These are phyloP conservation scores for Chlorella sp. DNA, from an alignment of 139 green algal genomes.

Conservation along the genomic window DNA sequence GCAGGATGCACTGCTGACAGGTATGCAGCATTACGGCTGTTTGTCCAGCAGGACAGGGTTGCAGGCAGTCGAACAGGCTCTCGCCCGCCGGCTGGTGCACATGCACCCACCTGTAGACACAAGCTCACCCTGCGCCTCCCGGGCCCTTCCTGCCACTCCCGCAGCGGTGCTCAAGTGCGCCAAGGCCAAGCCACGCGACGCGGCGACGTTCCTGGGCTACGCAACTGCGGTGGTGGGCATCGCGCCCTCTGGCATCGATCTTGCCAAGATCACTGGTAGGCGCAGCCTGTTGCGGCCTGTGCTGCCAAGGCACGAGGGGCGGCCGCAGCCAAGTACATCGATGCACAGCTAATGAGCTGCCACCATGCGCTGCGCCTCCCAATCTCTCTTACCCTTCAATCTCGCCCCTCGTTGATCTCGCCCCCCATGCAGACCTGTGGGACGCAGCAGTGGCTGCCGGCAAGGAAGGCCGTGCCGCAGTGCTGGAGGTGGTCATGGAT, in stretches of 20 bases:
- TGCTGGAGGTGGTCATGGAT: conserved; percentile 54
- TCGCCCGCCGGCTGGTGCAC: not conserved
- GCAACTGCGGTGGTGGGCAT: conserved; percentile 63
- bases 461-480: conserved; percentile 37
- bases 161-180: conserved; percentile 55
- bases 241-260: conserved; percentile 50
- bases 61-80: too few species aligned
- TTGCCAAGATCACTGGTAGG: conserved; percentile 54
- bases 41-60: not conserved
- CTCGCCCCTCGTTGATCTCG: too few species aligned
- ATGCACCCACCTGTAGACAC: too few species aligned
- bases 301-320: not conserved
- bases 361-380: too few species aligned
- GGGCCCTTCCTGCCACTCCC: not conserved
- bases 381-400: too few species aligned
- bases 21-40: not conserved
- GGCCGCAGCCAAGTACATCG: too few species aligned
- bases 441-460: conserved; percentile 46
- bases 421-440: conserved; percentile 45
- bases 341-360: too few species aligned
- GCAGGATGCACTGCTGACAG: conserved; percentile 46
- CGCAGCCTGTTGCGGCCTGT: conserved; percentile 18
- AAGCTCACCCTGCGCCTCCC: too few species aligned
- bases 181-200: conserved; percentile 61
- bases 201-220: conserved; percentile 64